Evolutionary conservation across 2,329 filamentous ascomycete species (phyloP), one percentile per base, ranked within the genome.

Genomic region (Pestalotiopsis sp.): DNA sequence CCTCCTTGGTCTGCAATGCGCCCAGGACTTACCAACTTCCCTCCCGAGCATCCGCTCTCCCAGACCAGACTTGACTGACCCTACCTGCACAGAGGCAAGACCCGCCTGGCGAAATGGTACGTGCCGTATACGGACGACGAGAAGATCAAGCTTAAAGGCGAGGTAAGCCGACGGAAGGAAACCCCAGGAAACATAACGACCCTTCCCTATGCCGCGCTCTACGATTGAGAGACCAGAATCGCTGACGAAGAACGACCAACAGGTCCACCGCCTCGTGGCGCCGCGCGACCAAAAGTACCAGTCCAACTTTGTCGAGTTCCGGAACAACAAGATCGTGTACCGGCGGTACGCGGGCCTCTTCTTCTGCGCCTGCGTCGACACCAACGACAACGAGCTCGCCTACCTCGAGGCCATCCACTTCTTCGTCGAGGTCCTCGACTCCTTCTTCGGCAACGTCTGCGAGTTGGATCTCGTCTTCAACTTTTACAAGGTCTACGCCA

Each of bases 271-370:
- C 71, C 94, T 99, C 73, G 95, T 99, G 70, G 96, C 96, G 0
- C 96, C 96, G 6, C 93, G 96, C 78, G 96, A 99, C 82, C 96
- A 99, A 79, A 99, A 99, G 80, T 97, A 99, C 85, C 96, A 99
- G 81, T 97, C 94, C 83, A 99, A 99, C 84, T 99, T 99, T 77
- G 96, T 99, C 86, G 96, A 99, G 83, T 91, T 92, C 84, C 92
- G 93, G 73, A 93, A 94, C 82, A 94, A 95, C 79, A 98, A 98
- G 84, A 92, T 99, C 75, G 94, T 99, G 66, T 99, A 99, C 84
- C 92, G 97, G 58, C 92, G 96, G 70, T 99, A 99, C 82, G 96
- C 96, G 0, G 96, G 96, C 0, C 89, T 99, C 68, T 99, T 99
- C 88, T 99, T 99, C 85, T 99, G 96, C 85, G 97, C 94, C 66